These are phyloP conservation scores for Daedaleopsis sinensis DNA, from an alignment of 768 basidiomycete genomes.

Conservation along the genomic window DNA sequence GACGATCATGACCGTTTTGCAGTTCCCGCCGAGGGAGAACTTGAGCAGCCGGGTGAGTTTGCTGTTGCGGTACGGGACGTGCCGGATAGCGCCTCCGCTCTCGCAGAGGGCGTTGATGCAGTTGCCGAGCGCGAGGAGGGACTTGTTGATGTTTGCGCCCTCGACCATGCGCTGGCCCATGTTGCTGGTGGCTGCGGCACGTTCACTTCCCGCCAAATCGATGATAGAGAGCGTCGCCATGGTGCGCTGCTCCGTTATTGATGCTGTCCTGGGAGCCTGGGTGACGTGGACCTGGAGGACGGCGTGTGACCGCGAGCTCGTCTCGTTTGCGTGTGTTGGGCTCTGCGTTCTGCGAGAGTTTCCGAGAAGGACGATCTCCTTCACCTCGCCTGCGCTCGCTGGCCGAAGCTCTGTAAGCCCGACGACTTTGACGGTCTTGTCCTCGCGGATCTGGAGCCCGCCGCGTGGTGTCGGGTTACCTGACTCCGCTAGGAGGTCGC, in stretches of 20 bases:
- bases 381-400: conserved; percentile 86
- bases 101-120: conserved; percentile 99
- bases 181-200: conserved; percentile 94
- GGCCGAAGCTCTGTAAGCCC: conserved; percentile 85
- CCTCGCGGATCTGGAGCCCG: conserved; percentile 92
- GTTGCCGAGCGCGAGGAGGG: conserved; percentile 93
- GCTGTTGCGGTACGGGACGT: conserved; percentile 96
- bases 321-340: conserved; percentile 94
- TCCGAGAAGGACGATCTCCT: conserved; percentile 88
- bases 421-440: conserved; percentile 89
- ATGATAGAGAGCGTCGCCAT: conserved; percentile 96
- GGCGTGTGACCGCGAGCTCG: conserved; percentile 96
- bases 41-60: conserved; percentile 97
- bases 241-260: conserved; percentile 77
- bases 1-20: conserved; percentile 99
- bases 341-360: conserved; percentile 90
- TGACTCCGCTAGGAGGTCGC: conserved; percentile 86
- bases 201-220: conserved; percentile 96
- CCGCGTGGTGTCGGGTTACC: conserved; percentile 70
- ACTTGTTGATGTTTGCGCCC: conserved; percentile 99
- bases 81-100: conserved; percentile 83
- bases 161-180: conserved; percentile 99
- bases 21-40: conserved; percentile 97
- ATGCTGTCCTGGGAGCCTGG: conserved; percentile 83
- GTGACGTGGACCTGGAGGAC: conserved; percentile 95